Evolutionary conservation across 2,329 filamentous ascomycete genomes (phyloP).

Genomic region (Alternaria rosae): DNA sequence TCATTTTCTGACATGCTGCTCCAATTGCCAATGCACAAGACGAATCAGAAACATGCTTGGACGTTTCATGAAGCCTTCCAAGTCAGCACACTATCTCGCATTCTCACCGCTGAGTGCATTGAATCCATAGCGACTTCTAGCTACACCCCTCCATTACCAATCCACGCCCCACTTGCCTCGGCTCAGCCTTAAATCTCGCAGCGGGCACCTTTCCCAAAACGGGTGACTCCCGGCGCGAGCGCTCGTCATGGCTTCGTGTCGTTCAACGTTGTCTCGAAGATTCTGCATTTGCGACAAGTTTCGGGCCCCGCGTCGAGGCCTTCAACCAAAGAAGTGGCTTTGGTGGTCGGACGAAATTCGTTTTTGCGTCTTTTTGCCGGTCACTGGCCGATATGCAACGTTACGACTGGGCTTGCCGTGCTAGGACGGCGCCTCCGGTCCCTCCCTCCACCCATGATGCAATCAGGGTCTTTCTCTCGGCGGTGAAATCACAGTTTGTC

Average conservation of each 20-base stretch:
- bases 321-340: constrained; percentile 2
- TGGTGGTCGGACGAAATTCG: not conserved
- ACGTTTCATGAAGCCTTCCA: not conserved
- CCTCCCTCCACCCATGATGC: constrained; percentile 23
- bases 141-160: constrained; percentile 23
- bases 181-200: constrained; percentile 18
- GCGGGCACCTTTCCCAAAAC: constrained; percentile 25
- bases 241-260: constrained; percentile 25
- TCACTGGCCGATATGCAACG: constrained; percentile 14
- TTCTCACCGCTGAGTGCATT: not conserved
- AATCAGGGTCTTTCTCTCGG: constrained; percentile 17
- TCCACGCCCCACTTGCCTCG: constrained; percentile 37
- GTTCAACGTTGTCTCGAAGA: constrained; percentile 12
- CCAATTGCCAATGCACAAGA: not conserved
- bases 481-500: constrained; percentile 14
- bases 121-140: not conserved
- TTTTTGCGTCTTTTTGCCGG: constrained; percentile 12
- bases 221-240: constrained; percentile 20
- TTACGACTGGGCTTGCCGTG: not conserved
- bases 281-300: constrained; percentile 14
- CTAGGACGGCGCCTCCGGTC: not conserved
- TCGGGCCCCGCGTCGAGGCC: constrained; percentile 6
- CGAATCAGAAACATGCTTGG: not conserved
- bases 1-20: not conserved
- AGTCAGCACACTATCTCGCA: not conserved